Percentiles rank a stretch among this genome's conserved stretches.
phyloP scores from a whole-genome alignment of 306 rosid species.

The Cicer bijugum region DNA sequence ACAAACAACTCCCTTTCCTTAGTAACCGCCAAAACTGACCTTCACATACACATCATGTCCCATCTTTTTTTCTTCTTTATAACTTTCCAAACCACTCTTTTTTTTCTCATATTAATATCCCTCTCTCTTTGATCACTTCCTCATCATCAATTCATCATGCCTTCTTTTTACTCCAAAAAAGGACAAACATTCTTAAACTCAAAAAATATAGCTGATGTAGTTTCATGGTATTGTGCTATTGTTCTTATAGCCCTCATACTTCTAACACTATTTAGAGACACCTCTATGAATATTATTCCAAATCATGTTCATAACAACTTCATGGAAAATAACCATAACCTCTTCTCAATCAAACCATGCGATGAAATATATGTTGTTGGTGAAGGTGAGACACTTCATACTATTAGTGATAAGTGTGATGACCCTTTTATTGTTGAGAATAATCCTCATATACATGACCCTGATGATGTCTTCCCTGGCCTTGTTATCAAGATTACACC shows the following conservation, averaged over 20 bases:
- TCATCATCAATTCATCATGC: conserved; percentile 19
- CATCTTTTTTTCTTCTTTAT: neutral
- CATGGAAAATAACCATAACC: neutral
- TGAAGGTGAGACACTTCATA: conserved; percentile 89
- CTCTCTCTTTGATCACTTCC: neutral
- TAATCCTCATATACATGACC: conserved; percentile 90
- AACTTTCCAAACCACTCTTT: conserved; percentile 39
- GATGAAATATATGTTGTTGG: conserved; percentile 71
- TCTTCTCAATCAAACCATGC: conserved; percentile 40
- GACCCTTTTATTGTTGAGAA: conserved; percentile 84
- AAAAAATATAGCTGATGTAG: conserved; percentile 47
- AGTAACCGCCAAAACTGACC: conserved; percentile 51
- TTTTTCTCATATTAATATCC: neutral
- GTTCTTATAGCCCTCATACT: conserved; percentile 47
- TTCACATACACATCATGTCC: conserved; percentile 12
- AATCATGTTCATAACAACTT: neutral
- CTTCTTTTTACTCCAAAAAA: conserved; percentile 25
- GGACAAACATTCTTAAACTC: neutral
- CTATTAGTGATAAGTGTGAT: conserved; percentile 85
- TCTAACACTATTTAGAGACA: conserved; percentile 35
- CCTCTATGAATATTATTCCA: neutral
- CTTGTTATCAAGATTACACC: conserved; percentile 80
- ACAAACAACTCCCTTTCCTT: conserved; percentile 5
- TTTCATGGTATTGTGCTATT: conserved; percentile 56
- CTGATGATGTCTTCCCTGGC: conserved; percentile 94